Evolutionary conservation across 805 yeast species (phyloP).

Genomic region (Cyberlindnera petersonii): DNA sequence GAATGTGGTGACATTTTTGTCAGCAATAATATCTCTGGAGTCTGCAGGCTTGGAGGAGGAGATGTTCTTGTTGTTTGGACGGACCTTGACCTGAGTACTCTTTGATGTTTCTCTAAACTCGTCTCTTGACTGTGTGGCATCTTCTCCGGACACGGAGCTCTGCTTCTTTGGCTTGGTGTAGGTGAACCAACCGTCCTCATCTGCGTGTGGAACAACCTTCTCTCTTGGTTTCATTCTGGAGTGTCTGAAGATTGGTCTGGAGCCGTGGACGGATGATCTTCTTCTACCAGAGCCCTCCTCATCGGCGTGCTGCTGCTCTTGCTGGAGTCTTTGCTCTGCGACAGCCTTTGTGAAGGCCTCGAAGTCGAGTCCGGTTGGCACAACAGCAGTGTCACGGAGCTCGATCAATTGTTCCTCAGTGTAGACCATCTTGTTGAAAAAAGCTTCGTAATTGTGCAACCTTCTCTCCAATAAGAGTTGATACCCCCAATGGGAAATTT

Average conservation of each 20-base stretch:
- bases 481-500: no score
- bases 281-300: slow-evolving; percentile 37
- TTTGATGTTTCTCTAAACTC: slow-evolving; percentile 41
- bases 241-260: slow-evolving; percentile 55
- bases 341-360: slow-evolving; percentile 61
- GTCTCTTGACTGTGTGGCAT: slow-evolving; percentile 44
- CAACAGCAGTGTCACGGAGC: slow-evolving; percentile 51
- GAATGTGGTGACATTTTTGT: slow-evolving; percentile 60
- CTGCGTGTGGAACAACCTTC: slow-evolving; percentile 41
- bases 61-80: slow-evolving; percentile 71
- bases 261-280: slow-evolving; percentile 46
- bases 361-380: slow-evolving; percentile 61
- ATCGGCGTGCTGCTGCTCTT: slow-evolving; percentile 27
- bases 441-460: no score
- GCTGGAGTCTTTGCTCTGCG: slow-evolving; percentile 56
- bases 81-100: slow-evolving; percentile 44
- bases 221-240: slow-evolving; percentile 34
- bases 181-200: slow-evolving; percentile 84
- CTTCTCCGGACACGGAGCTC: slow-evolving; percentile 43
- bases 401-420: slow-evolving; percentile 67
- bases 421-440: slow-evolving; percentile 36
- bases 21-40: slow-evolving; percentile 66
- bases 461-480: slow-evolving; percentile 1
- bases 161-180: slow-evolving; percentile 35
- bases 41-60: slow-evolving; percentile 72